These are phyloP conservation scores for Pyracantha coccinea DNA, from an alignment of 331 rosid species.

Conservation along the genomic window DNA sequence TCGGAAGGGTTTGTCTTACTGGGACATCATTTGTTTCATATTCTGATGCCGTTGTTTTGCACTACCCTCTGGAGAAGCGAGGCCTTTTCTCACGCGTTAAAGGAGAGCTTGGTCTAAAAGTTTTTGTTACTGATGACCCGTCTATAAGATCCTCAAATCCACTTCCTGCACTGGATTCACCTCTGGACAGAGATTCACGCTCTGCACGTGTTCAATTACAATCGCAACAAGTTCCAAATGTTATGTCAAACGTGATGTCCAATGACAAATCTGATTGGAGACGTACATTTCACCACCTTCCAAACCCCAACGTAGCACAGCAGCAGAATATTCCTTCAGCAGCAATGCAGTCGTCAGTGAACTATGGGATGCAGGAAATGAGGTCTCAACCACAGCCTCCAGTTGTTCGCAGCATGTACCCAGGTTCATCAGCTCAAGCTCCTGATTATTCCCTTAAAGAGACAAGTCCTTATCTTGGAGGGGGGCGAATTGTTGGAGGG, in stretches of 20 bases:
- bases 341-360: slow-evolving; percentile 15
- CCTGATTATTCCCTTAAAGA: slow-evolving; percentile 67
- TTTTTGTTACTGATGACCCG: slow-evolving; percentile 80
- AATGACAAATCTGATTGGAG: slow-evolving; percentile 39
- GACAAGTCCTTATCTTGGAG: slow-evolving; percentile 91
- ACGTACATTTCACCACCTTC: slow-evolving; percentile 56
- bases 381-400: slow-evolving; percentile 36
- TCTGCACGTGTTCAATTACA: slow-evolving; percentile 26
- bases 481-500: slow-evolving; percentile 69
- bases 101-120: slow-evolving; percentile 94
- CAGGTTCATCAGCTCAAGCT: slow-evolving; percentile 38
- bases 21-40: slow-evolving; percentile 76
- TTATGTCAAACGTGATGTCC: slow-evolving; percentile 34
- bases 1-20: slow-evolving; percentile 72
- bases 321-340: slow-evolving; percentile 19
- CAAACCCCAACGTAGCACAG: slow-evolving; percentile 27
- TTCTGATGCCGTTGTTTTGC: slow-evolving; percentile 72
- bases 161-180: slow-evolving; percentile 45
- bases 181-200: slow-evolving; percentile 21
- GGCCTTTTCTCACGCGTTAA: slow-evolving; percentile 45
- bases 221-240: slow-evolving; percentile 17
- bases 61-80: slow-evolving; percentile 80
- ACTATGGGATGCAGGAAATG: slow-evolving; percentile 45
- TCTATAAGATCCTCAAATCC: slow-evolving; percentile 48
- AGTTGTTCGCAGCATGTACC: slow-evolving; percentile 18